Base-by-base conservation (phyloP, 805 yeast genomes). In the Myxozyma udenii region DNA sequence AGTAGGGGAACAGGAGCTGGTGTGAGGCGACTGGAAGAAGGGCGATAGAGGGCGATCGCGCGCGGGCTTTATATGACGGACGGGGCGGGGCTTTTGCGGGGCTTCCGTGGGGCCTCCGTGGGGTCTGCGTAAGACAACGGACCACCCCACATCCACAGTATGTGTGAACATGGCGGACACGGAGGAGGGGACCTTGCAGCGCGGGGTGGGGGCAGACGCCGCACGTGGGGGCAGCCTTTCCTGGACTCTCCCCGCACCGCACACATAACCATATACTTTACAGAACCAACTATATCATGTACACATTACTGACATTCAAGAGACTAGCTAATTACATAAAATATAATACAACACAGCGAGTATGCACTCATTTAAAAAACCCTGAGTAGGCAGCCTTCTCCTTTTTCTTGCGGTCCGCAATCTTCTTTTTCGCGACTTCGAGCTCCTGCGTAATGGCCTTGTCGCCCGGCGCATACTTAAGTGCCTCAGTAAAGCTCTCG, bases 401-500 rank as follows among this genome's bases (percentile, higher is more conserved):
- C 35, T 61, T 62, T 44, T 48, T 48, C 41, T 36, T 41, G n/a
- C 60, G 36, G 32, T 51, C 63, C 3, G 56, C 48, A 44, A 54
- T 50, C 22, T 55, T 48, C 21, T 35, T 36, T 41, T 60, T 59
- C 25, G 65, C 67, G 46, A 57, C 58, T 28, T 49, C 60, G 14
- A 67, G 46, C 53, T 64, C 58, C 38, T 46, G 41, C 36, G 36
- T 23, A 28, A 68, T 62, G 2, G 66, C 70, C 21, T 60, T 60
- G 49, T 69, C 72, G 21, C 72, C 73, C 35, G 95, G 95, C 35
- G 83, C 80, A 36, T 78, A 68, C 47, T 74, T 68, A 28, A 79
- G 70, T 0, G 96, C 96, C 44, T 74, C 72, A 57, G 80, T 78
- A 50, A 89, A 76, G 53, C 83, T 83, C n/a, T 68, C 68, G 48